Evolutionary conservation across 2,329 filamentous ascomycete species (phyloP).

Genomic region (Arthrobotrys pseudoclavata): DNA sequence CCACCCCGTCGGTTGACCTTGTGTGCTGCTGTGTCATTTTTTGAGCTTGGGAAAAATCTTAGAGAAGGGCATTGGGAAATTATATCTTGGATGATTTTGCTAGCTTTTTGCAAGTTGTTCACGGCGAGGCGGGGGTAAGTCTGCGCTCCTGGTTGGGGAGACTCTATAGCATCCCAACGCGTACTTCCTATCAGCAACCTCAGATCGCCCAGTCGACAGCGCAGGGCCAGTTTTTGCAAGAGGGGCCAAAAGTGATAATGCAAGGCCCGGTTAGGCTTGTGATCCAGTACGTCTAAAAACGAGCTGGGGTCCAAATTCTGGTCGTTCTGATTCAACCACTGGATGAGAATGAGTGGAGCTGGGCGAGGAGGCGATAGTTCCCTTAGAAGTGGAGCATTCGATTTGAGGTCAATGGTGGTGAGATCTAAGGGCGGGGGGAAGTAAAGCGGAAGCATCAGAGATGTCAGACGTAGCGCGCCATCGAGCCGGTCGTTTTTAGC

Average conservation of each 20-base stretch:
- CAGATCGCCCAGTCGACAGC: constrained; percentile 47
- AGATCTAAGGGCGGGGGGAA: constrained; percentile 52
- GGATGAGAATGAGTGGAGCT: constrained; percentile 43
- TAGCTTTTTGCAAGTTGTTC: constrained; percentile 38
- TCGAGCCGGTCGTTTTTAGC: constrained; percentile 50
- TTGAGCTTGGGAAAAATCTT: constrained; percentile 39
- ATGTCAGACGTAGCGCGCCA: constrained; percentile 34
- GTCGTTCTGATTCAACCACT: constrained; percentile 54
- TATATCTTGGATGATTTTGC: constrained; percentile 40
- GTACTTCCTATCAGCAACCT: constrained; percentile 35
- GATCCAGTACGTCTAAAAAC: constrained; percentile 40
- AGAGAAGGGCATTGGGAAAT: constrained; percentile 46
- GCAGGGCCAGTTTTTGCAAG: constrained; percentile 52
- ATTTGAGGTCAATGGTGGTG: constrained; percentile 44
- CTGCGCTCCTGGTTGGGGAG: constrained; percentile 27
- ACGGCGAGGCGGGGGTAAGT: constrained; percentile 21
- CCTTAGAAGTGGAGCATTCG: constrained; percentile 41
- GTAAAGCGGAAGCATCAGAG: constrained; percentile 50
- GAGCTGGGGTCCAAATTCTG: constrained; percentile 28
- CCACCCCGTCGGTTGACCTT: constrained; percentile 9
- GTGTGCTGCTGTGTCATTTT: constrained; percentile 15
- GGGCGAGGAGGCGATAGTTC: constrained; percentile 47
- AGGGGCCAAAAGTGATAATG: constrained; percentile 57
- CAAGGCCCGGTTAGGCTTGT: constrained; percentile 33
- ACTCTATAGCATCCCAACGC: constrained; percentile 42